Percentiles rank a stretch among this genome's conserved stretches.
Conservation (phyloP, 495 filamentous ascomycete genomes). For the Talaromyces adpressus region DNA sequence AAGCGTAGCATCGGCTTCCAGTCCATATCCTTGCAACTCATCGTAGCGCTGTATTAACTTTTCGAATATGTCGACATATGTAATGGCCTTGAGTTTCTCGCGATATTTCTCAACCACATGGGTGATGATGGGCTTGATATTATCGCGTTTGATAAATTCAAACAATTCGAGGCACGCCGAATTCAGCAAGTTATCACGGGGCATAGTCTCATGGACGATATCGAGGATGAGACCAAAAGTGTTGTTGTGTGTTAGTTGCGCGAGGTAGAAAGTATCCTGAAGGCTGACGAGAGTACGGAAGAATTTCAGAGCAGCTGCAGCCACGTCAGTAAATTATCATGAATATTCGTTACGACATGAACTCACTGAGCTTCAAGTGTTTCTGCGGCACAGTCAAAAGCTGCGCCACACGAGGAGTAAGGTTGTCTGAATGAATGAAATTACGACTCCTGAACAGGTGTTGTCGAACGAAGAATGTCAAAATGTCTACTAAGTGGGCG, state of each 20-base stretch:
- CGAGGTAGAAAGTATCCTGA: constrained; percentile 88
- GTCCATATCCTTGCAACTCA: constrained; percentile 62
- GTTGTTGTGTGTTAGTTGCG: constrained; percentile 74
- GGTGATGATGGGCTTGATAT: constrained; percentile 70
- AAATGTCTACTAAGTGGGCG: constrained; percentile 85
- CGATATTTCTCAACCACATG: constrained; percentile 88
- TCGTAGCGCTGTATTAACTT: constrained; percentile 73
- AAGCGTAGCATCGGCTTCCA: constrained; percentile 47
- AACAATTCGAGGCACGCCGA: constrained; percentile 97
- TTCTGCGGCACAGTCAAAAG: constrained; percentile 83
- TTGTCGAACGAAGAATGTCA: constrained; percentile 90
- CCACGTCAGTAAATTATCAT: constrained; percentile 9
- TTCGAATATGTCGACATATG: constrained; percentile 82
- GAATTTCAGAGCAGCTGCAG: constrained; percentile 80
- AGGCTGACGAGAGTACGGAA: constrained; percentile 82
- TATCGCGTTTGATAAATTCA: constrained; percentile 80
- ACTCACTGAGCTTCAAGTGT: constrained; percentile 82
- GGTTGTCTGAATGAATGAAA: constrained; percentile 74
- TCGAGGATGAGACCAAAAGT: constrained; percentile 85
- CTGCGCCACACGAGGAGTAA: constrained; percentile 75
- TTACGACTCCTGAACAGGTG: constrained; percentile 81
- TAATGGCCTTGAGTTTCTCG: constrained; percentile 68
- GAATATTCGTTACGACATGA: not conserved
- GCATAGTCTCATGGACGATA: constrained; percentile 84
- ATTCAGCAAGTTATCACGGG: constrained; percentile 90